Conservation (phyloP, 1,284 basidiomycete species). For the Irpex lacteus region DNA sequence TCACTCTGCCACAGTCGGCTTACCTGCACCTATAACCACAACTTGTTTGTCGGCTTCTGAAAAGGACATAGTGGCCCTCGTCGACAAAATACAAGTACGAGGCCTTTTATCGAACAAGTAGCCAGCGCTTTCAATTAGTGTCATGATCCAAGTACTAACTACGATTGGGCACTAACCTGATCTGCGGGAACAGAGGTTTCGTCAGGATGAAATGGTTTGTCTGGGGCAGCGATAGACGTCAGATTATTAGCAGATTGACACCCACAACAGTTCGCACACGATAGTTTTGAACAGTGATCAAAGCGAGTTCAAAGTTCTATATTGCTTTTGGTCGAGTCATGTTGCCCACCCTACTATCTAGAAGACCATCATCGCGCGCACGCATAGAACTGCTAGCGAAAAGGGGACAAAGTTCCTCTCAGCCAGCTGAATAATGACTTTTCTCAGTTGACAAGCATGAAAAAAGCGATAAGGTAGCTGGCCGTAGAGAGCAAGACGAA, state of each 20-base stretch:
- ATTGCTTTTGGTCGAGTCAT: constrained; percentile 18
- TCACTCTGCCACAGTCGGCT: not conserved
- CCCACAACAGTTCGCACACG: too few relatives aligned
- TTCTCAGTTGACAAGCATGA: constrained; percentile 21
- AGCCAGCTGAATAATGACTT: constrained; percentile 34
- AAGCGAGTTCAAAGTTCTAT: not conserved
- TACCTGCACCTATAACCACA: constrained; percentile 32
- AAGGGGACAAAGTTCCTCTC: constrained; percentile 35
- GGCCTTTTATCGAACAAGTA: too few relatives aligned
- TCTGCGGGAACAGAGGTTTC: too few relatives aligned
- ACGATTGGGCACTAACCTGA: too few relatives aligned
- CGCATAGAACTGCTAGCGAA: constrained; percentile 48
- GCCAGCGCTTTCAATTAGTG: too few relatives aligned
- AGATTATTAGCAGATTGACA: too few relatives aligned
- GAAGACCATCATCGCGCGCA: constrained; percentile 51
- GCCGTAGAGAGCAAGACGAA: constrained; percentile 18
- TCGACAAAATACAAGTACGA: too few relatives aligned
- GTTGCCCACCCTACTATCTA: constrained; percentile 62
- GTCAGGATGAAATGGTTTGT: too few relatives aligned
- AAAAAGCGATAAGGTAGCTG: constrained; percentile 38
- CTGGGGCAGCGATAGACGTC: too few relatives aligned
- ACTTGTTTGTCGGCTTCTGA: constrained; percentile 19
- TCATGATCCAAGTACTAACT: too few relatives aligned
- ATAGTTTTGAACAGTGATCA: not conserved
- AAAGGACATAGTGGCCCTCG: not conserved